Conservation (phyloP, 2,329 filamentous ascomycete species). For the Trichoderma sp. region DNA sequence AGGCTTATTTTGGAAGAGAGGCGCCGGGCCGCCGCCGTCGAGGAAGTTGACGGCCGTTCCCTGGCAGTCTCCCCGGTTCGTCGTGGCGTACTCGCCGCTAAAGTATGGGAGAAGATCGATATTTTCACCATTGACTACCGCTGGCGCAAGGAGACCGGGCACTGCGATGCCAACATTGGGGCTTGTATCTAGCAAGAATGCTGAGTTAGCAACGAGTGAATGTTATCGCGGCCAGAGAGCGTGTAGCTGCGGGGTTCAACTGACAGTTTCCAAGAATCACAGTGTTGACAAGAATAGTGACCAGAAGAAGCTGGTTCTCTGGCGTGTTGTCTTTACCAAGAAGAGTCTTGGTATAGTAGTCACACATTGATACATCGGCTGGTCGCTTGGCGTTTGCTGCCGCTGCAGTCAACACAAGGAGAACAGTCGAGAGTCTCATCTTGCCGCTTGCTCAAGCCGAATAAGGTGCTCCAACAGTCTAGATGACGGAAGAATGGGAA, state of each 20-base stretch:
- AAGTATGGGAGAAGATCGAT: slow-evolving; percentile 66
- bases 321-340: slow-evolving; percentile 61
- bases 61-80: slow-evolving; percentile 52
- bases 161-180: slow-evolving; percentile 58
- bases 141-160: slow-evolving; percentile 59
- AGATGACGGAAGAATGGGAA: neutral
- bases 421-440: slow-evolving; percentile 36
- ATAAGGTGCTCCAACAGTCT: neutral
- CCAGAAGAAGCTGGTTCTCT: slow-evolving; percentile 58
- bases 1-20: slow-evolving; percentile 59
- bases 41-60: slow-evolving; percentile 62
- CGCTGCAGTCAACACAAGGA: slow-evolving; percentile 33
- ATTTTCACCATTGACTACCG: slow-evolving; percentile 52
- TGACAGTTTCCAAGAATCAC: slow-evolving; percentile 66
- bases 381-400: slow-evolving; percentile 50
- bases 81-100: slow-evolving; percentile 56
- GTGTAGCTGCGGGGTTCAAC: slow-evolving; percentile 25
- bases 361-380: slow-evolving; percentile 58
- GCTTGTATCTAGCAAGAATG: slow-evolving; percentile 47
- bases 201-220: neutral
- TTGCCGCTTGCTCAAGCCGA: slow-evolving; percentile 22
- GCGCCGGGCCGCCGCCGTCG: slow-evolving; percentile 60
- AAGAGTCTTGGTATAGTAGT: slow-evolving; percentile 65
- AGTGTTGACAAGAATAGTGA: slow-evolving; percentile 64
- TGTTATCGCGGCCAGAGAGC: neutral